Percentiles rank a stretch among this genome's conserved stretches.
These are phyloP conservation scores for Fragilaria crotonensis DNA, from an alignment of 108 stramenopile genomes.

Conservation along the genomic window DNA sequence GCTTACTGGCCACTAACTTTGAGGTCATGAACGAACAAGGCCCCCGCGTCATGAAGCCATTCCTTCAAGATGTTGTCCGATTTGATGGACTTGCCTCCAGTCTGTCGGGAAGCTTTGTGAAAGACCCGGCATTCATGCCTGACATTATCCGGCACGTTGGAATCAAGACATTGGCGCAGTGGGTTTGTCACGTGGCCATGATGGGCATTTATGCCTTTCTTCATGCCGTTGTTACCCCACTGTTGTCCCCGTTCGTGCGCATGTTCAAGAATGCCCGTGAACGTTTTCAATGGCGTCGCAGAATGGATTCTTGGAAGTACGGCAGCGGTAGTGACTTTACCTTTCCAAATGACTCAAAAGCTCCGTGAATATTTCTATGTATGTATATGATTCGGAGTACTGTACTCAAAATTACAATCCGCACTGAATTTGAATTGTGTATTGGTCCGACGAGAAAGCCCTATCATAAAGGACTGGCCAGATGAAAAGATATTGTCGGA, in stretches of 20 bases:
- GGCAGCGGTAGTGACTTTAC: conserved; percentile 77
- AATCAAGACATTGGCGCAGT: conserved; percentile 61
- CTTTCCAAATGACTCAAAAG: too few species aligned
- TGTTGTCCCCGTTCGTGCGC: conserved; percentile 31
- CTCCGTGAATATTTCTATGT: too few species aligned
- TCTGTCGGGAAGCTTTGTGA: conserved; percentile 56
- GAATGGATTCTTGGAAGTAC: conserved; percentile 74
- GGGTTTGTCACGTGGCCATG: conserved; percentile 78
- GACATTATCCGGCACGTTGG: conserved; percentile 75
- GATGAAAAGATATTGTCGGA: too few species aligned
- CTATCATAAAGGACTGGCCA: too few species aligned
- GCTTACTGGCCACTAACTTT: conserved; percentile 83
- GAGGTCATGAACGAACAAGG: conserved; percentile 83
- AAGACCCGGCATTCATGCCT: conserved; percentile 79
- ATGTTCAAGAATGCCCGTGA: conserved; percentile 9
- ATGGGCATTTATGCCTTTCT: conserved; percentile 55
- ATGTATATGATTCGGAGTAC: too few species aligned
- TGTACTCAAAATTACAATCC: too few species aligned
- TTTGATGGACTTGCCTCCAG: conserved; percentile 77
- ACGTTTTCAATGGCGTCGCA: conserved; percentile 33
- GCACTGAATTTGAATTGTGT: too few species aligned
- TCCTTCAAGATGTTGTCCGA: conserved; percentile 90
- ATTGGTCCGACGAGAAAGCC: too few species aligned
- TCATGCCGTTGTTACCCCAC: conserved; percentile 7
- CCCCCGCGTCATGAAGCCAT: conserved; percentile 60